These are phyloP conservation scores for Annulohypoxylon bovei DNA, from an alignment of 495 filamentous ascomycete species.

Conservation along the genomic window DNA sequence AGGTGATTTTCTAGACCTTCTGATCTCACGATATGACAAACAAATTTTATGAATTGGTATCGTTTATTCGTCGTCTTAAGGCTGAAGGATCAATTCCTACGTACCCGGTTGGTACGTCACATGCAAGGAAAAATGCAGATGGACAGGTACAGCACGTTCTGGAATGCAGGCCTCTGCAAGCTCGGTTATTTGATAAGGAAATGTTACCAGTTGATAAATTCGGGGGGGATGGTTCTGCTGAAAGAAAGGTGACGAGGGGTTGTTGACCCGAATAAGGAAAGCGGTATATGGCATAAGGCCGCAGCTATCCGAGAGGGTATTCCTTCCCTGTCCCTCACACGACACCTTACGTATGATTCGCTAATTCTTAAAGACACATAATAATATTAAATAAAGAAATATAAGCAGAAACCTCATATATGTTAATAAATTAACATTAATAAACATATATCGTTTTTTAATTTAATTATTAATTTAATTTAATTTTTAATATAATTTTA, in stretches of 20 bases:
- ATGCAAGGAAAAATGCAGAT: constrained; percentile 33
- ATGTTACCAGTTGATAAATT: not conserved
- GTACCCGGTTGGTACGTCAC: constrained; percentile 27
- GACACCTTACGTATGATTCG: not conserved
- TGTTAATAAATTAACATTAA: not conserved
- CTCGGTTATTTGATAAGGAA: constrained; percentile 9
- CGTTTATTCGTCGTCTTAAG: constrained; percentile 30
- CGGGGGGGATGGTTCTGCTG: too few relatives aligned
- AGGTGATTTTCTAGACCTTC: not conserved
- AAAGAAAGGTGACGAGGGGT: not conserved
- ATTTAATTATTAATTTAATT: too few relatives aligned
- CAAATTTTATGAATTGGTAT: constrained; percentile 12
- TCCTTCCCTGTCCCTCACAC: not conserved
- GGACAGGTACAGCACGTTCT: constrained; percentile 36
- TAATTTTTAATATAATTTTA: too few relatives aligned
- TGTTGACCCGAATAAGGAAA: constrained; percentile 5
- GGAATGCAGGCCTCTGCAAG: constrained; percentile 18
- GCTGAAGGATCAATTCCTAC: constrained; percentile 34
- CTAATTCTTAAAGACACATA: not conserved
- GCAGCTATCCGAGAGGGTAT: not conserved
- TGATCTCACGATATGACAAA: not conserved
- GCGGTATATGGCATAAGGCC: not conserved
- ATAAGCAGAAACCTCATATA: not conserved
- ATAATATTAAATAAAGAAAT: not conserved
- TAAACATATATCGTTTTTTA: not conserved